A percentile compares a stretch with the other conserved stretches of the same genome.
phyloP scores from a whole-genome alignment of 352 stramenopile genomes.

The Blastocystis sp. region DNA sequence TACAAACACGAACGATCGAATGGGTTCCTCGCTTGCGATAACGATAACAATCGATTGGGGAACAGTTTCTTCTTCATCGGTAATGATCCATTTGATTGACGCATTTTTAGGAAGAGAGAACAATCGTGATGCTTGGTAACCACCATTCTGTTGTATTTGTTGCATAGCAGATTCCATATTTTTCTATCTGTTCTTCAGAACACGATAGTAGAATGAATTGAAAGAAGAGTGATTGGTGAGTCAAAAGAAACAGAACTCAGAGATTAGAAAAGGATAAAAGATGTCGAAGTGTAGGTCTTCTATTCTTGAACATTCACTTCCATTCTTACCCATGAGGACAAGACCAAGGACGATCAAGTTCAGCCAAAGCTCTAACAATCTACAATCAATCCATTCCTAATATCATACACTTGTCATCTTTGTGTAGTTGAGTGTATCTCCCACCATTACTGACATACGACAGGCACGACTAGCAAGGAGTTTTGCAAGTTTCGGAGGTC shows the following conservation, averaged over 20 bases:
- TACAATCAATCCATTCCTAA: constrained; percentile 54
- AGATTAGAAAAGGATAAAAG: constrained; percentile 64
- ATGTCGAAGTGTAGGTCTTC: constrained; percentile 71
- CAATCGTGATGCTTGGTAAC: background rate
- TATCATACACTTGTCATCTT: constrained; percentile 72
- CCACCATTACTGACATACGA: constrained; percentile 74
- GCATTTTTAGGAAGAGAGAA: constrained; percentile 14
- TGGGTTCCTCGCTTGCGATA: background rate
- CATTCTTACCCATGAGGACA: constrained; percentile 72
- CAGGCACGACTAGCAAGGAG: constrained; percentile 74
- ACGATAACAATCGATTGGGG: background rate
- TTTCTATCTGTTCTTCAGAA: too few relatives aligned
- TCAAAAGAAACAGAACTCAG: background rate
- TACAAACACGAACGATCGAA: constrained; percentile 1
- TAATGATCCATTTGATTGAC: constrained; percentile 2
- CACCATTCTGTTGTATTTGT: too few relatives aligned
- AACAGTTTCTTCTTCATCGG: constrained; percentile 13
- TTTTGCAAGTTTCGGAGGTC: constrained; percentile 71
- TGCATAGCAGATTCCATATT: too few relatives aligned
- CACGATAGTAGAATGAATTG: background rate
- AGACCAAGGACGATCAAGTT: constrained; percentile 74
- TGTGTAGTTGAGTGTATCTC: constrained; percentile 72
- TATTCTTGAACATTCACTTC: background rate
- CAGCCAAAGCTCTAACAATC: constrained; percentile 72
- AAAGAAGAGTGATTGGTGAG: background rate